A percentile compares a stretch with the other conserved stretches of the same genome.
Conservation (phyloP, 768 basidiomycete species). For the Naganishia onofrii region DNA sequence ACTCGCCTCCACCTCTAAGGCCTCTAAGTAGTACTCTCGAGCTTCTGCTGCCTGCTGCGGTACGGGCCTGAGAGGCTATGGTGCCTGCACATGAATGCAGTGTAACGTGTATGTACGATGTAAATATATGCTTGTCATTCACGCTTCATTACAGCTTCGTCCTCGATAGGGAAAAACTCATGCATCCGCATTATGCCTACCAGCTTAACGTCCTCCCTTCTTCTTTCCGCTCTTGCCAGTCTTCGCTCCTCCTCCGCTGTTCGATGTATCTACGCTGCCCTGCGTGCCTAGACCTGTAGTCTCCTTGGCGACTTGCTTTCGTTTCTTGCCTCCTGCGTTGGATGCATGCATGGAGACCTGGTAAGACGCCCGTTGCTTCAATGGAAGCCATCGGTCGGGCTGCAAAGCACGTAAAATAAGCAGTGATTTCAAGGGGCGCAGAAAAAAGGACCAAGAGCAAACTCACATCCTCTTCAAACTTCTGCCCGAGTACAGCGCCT, state of each 20-base stretch:
- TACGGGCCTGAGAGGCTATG: too few species aligned
- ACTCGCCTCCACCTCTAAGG: too few species aligned
- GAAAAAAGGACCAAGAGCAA: background rate
- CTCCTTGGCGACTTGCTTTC: conserved; percentile 50
- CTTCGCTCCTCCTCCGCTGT: conserved; percentile 34
- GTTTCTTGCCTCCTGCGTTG: conserved; percentile 32
- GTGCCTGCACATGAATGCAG: too few species aligned
- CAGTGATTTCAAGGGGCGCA: background rate
- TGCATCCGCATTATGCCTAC: too few species aligned
- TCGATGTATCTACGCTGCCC: conserved; percentile 37
- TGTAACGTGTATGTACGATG: too few species aligned
- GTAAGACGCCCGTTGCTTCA: conserved; percentile 44
- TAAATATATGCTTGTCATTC: too few species aligned
- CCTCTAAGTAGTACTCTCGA: too few species aligned
- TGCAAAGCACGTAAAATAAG: conserved; percentile 22
- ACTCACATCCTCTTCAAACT: conserved; percentile 52
- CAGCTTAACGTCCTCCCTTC: conserved; percentile 17
- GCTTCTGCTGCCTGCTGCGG: too few species aligned
- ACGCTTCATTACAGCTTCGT: too few species aligned
- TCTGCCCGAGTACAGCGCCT: conserved; percentile 41
- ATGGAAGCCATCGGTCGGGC: conserved; percentile 53
- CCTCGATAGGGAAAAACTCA: too few species aligned
- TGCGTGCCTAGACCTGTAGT: conserved; percentile 51
- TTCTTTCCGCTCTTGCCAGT: conserved; percentile 37
- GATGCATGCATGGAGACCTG: conserved; percentile 26